Evolutionary conservation across 179 eudicot species (phyloP).

Genomic region (Amaranthus tricolor): DNA sequence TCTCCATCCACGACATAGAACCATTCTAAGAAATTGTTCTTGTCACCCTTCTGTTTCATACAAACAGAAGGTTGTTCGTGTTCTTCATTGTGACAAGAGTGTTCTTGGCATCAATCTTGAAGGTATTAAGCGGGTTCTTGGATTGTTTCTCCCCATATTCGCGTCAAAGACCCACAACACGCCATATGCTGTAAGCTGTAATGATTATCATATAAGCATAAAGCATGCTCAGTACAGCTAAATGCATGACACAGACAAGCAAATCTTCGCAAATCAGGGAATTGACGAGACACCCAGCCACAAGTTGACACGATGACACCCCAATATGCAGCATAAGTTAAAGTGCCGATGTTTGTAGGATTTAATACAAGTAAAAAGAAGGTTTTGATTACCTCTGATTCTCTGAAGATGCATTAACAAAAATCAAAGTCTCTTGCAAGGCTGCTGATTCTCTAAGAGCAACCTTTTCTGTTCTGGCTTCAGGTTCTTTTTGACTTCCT

Average conservation of each 20-base stretch:
- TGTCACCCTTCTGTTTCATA: too few relatives aligned
- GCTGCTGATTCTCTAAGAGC: slow-evolving; percentile 60
- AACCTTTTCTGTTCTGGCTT: slow-evolving; percentile 70
- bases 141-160: too few relatives aligned
- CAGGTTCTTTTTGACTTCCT: slow-evolving; percentile 70
- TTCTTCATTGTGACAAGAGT: too few relatives aligned
- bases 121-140: too few relatives aligned
- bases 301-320: not conserved
- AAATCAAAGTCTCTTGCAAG: slow-evolving; percentile 65
- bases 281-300: not conserved
- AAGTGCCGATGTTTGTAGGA: not conserved
- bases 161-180: too few relatives aligned
- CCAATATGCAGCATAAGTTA: not conserved
- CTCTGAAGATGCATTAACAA: slow-evolving; percentile 64
- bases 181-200: too few relatives aligned
- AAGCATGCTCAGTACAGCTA: not conserved
- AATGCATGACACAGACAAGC: not conserved
- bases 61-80: too few relatives aligned
- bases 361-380: not conserved
- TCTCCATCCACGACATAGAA: too few relatives aligned
- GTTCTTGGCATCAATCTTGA: too few relatives aligned
- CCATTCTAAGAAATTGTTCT: too few relatives aligned
- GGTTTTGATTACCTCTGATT: slow-evolving; percentile 58
- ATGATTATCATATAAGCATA: too few relatives aligned
- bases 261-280: not conserved